Evolutionary conservation across 2,329 filamentous ascomycete genomes (phyloP).

Genomic region (Hypoxylon rubiginosum): DNA sequence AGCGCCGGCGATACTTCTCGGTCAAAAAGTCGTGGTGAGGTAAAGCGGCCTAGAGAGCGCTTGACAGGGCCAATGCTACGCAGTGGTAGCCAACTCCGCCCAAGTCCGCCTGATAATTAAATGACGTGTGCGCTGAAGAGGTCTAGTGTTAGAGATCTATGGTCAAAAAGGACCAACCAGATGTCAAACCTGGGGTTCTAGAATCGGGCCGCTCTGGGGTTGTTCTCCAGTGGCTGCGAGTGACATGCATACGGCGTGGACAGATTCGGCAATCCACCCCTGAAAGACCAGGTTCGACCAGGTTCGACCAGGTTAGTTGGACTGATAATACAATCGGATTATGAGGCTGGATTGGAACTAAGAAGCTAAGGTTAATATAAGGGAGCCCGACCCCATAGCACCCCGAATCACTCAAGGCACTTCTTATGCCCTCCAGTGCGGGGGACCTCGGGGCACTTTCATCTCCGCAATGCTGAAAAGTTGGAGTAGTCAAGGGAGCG

Average conservation of each 20-base stretch:
- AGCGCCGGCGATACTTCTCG: conserved; percentile 37
- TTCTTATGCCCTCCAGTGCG: conserved; percentile 15
- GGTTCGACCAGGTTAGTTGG: conserved; percentile 5
- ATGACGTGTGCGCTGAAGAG: conserved; percentile 30
- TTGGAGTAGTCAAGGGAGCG: conserved; percentile 11
- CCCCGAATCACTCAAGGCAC: not conserved
- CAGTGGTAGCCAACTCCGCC: conserved; percentile 19
- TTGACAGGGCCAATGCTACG: conserved; percentile 31
- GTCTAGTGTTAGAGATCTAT: conserved; percentile 18
- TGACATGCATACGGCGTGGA: conserved; percentile 42
- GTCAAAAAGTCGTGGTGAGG: conserved; percentile 25
- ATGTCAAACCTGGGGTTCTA: conserved; percentile 26
- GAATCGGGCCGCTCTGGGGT: conserved; percentile 45
- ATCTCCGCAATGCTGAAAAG: conserved; percentile 33
- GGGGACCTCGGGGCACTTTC: conserved; percentile 14
- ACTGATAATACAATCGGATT: conserved; percentile 29
- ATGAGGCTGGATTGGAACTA: conserved; percentile 37
- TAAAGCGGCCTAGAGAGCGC: conserved; percentile 20
- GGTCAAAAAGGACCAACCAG: conserved; percentile 28
- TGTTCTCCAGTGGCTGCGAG: conserved; percentile 21
- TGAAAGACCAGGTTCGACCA: conserved; percentile 25
- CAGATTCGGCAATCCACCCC: conserved; percentile 46
- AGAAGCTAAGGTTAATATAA: not conserved
- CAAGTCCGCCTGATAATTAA: conserved; percentile 22
- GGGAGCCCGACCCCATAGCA: conserved; percentile 18